Evolutionary conservation across 2,329 filamentous ascomycete genomes (phyloP).

Genomic region (Colletotrichum sp.): DNA sequence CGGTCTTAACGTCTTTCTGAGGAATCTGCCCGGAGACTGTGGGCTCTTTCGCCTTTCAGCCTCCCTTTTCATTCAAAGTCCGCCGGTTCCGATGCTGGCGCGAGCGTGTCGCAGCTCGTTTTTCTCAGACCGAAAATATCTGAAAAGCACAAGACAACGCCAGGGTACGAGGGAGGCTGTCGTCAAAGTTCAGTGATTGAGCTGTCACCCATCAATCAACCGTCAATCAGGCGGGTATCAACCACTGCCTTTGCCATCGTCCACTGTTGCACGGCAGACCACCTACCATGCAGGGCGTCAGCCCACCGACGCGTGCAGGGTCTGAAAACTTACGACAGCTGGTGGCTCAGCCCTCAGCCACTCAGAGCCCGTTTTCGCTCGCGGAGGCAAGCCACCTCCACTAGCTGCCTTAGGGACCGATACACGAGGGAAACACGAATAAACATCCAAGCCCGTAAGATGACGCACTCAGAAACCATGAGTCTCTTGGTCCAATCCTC

Average conservation of each 20-base stretch:
- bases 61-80: background rate
- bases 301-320: slow-evolving; percentile 4
- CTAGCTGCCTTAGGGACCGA: background rate
- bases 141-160: background rate
- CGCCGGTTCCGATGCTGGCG: background rate
- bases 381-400: slow-evolving; percentile 1
- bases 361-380: background rate
- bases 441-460: background rate
- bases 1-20: background rate
- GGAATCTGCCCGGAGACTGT: background rate
- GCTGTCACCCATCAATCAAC: background rate
- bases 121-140: background rate
- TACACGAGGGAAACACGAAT: slow-evolving; percentile 3
- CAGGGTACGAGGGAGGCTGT: background rate
- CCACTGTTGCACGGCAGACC: background rate
- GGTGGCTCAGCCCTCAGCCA: slow-evolving; percentile 18
- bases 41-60: background rate
- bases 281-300: background rate
- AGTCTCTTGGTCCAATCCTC: background rate
- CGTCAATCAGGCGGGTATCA: background rate
- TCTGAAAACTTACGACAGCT: slow-evolving; percentile 13
- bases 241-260: background rate
- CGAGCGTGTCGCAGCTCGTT: background rate
- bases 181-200: background rate
- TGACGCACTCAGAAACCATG: background rate